Conservation (phyloP, 2,329 filamentous ascomycete species). For the Neofusicoccum parvum region DNA sequence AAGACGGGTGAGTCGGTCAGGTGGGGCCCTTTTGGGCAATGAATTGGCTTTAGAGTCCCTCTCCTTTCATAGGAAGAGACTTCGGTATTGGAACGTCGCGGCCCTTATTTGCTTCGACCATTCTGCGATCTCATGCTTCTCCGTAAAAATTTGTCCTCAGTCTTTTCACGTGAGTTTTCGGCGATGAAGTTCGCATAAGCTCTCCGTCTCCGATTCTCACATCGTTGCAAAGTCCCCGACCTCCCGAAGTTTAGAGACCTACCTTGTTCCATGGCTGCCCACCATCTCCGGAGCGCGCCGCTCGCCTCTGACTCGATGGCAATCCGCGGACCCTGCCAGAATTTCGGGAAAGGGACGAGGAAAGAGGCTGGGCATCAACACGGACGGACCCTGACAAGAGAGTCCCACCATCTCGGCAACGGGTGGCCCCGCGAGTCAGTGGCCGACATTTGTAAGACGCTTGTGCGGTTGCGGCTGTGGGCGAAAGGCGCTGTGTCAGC, state of each 20-base stretch:
- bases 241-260: neutral
- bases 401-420: neutral
- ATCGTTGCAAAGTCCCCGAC: neutral
- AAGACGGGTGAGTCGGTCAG: neutral
- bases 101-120: neutral
- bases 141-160: neutral
- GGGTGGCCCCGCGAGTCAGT: neutral
- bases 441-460: constrained; percentile 1
- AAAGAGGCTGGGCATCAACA: neutral
- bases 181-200: neutral
- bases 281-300: neutral
- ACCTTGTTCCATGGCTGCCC: neutral
- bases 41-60: neutral
- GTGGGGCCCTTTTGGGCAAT: neutral
- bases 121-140: neutral
- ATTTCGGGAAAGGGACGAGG: neutral
- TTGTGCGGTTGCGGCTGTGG: constrained; percentile 2
- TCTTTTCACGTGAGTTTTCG: neutral
- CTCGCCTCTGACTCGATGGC: neutral
- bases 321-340: neutral
- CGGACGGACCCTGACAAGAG: neutral
- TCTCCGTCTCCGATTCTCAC: neutral
- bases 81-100: too few relatives aligned
- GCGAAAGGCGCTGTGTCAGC: neutral
- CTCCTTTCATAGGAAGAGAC: neutral